phyloP scores from a whole-genome alignment of 2,329 filamentous ascomycete genomes.

The Curvularia sp. region DNA sequence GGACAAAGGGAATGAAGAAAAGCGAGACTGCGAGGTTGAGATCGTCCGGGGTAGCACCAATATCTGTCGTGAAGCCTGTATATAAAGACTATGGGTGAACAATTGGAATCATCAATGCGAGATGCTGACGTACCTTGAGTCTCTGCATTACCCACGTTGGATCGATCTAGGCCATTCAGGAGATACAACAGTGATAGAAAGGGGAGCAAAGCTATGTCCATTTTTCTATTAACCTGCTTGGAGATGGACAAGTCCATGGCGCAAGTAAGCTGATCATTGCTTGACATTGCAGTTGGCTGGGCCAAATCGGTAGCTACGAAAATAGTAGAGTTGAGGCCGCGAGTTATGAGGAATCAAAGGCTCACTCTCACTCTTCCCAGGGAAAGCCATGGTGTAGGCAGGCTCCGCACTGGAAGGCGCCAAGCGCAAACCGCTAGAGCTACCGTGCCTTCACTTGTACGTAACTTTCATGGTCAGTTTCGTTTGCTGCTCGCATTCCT shows the following conservation, averaged over 20 bases:
- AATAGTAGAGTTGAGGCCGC: not conserved
- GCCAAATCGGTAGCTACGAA: not conserved
- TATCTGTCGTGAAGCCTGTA: conserved; percentile 33
- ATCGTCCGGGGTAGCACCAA: conserved; percentile 30
- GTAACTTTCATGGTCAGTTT: conserved; percentile 8
- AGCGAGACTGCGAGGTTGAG: conserved; percentile 37
- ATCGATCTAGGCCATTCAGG: conserved; percentile 36
- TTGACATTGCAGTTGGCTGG: not conserved
- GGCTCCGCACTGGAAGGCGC: conserved; percentile 2
- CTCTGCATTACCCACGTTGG: conserved; percentile 39
- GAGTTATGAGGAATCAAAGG: not conserved
- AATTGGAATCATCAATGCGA: not conserved
- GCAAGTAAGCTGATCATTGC: not conserved
- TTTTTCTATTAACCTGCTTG: conserved; percentile 26
- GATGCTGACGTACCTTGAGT: conserved; percentile 29
- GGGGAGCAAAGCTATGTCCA: conserved; percentile 33
- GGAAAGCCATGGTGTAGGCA: conserved; percentile 2
- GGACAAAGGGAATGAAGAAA: conserved; percentile 37
- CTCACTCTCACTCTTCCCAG: conserved; percentile 1
- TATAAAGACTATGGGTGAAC: conserved; percentile 1
- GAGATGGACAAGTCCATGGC: conserved; percentile 10
- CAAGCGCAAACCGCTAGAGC: not conserved
- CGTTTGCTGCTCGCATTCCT: not conserved
- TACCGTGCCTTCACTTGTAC: conserved; percentile 4
- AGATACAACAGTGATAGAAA: conserved; percentile 33